phyloP scores from a whole-genome alignment of 352 stramenopile genomes.

The Phytophthora pini region DNA sequence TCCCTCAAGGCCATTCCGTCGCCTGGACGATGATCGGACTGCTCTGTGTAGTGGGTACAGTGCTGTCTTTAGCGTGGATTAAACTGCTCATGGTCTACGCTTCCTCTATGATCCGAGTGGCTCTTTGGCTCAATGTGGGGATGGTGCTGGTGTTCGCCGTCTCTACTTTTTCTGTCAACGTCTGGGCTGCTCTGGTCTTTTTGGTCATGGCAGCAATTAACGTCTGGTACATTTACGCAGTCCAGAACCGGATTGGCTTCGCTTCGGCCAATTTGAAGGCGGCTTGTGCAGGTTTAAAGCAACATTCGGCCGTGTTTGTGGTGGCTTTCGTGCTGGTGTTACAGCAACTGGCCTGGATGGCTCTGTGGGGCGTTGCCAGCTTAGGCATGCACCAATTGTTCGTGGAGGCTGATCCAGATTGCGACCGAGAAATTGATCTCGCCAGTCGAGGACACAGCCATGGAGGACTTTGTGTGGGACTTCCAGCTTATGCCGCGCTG shows the following conservation, averaged over 20 bases:
- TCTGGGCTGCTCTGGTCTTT: constrained; percentile 66
- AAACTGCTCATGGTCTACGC: constrained; percentile 81
- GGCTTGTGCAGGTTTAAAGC: constrained; percentile 62
- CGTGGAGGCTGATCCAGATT: constrained; percentile 67
- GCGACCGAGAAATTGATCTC: constrained; percentile 50
- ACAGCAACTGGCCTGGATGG: constrained; percentile 78
- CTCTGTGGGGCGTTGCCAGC: constrained; percentile 69
- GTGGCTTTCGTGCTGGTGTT: constrained; percentile 74
- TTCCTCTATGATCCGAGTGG: constrained; percentile 77
- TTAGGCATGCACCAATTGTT: constrained; percentile 83
- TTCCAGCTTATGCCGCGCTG: constrained; percentile 59
- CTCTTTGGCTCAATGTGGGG: constrained; percentile 84
- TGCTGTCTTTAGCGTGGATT: constrained; percentile 79
- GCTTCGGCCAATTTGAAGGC: constrained; percentile 82
- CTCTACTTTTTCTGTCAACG: constrained; percentile 66
- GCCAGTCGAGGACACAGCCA: constrained; percentile 37
- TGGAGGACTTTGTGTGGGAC: constrained; percentile 66
- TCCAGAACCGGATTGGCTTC: constrained; percentile 85
- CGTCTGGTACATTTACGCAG: constrained; percentile 85
- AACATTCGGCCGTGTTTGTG: constrained; percentile 68
- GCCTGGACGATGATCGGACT: constrained; percentile 60
- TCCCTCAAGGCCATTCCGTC: constrained; percentile 45
- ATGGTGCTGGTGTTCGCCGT: constrained; percentile 73
- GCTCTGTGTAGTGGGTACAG: constrained; percentile 58
- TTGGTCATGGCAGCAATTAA: constrained; percentile 72